These are phyloP conservation scores for Solanum paucissectum DNA, from an alignment of 257 asterid genomes.

Conservation along the genomic window DNA sequence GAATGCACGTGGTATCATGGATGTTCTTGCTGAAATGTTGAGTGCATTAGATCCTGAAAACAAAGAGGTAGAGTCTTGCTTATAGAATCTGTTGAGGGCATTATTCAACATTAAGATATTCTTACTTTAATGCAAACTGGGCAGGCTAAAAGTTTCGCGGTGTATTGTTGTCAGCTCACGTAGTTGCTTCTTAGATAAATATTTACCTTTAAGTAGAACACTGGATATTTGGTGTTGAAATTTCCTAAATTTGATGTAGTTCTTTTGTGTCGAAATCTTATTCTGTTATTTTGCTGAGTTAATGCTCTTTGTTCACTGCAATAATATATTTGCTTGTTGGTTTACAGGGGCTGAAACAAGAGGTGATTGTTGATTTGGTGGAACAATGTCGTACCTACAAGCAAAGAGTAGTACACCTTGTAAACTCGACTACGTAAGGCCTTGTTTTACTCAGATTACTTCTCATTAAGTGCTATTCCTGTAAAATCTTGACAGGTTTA, in stretches of 20 bases:
- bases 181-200: not conserved
- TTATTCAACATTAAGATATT: not conserved
- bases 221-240: not conserved
- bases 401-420: constrained; percentile 97
- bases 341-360: constrained; percentile 83
- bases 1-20: constrained; percentile 97
- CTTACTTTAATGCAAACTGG: not conserved
- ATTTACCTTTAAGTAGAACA: not conserved
- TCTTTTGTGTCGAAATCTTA: not conserved
- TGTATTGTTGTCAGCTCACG: not conserved
- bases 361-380: constrained; percentile 94
- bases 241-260: not conserved
- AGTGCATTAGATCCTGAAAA: constrained; percentile 86
- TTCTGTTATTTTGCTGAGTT: not conserved
- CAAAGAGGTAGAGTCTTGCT: constrained; percentile 57
- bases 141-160: not conserved
- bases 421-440: constrained; percentile 96
- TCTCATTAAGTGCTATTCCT: not conserved
- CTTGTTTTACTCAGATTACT: constrained; percentile 10
- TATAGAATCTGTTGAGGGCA: not conserved
- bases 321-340: not conserved
- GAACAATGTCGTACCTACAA: constrained; percentile 94
- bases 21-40: constrained; percentile 96
- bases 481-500: not conserved
- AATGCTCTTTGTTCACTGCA: not conserved